Conservation (phyloP, 2,329 filamentous ascomycete species). For the Byssochlamys sp. region DNA sequence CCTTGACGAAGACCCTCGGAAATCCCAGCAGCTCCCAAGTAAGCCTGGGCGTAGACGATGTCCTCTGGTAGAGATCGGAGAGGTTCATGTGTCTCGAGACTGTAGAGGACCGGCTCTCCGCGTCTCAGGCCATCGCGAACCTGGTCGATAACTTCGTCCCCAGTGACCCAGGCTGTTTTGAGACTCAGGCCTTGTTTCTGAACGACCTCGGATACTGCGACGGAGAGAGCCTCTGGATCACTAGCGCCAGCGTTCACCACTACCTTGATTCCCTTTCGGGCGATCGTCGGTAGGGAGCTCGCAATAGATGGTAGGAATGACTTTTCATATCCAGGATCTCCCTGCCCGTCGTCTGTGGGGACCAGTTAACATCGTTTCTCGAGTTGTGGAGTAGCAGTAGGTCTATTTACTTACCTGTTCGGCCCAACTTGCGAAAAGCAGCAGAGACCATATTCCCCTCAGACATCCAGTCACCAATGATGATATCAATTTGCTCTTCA, state of each 20-base stretch:
- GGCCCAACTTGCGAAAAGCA: neutral
- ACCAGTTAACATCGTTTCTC: neutral
- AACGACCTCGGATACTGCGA: neutral
- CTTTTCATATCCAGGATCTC: neutral
- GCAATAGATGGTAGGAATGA: neutral
- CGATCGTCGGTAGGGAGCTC: neutral
- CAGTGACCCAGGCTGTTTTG: neutral
- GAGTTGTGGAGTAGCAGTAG: neutral
- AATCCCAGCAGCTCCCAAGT: slow-evolving; percentile 11
- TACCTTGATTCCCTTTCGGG: neutral
- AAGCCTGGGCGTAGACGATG: neutral
- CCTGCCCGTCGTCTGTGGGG: neutral
- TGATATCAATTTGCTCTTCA: neutral
- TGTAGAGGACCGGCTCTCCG: neutral
- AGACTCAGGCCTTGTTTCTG: neutral
- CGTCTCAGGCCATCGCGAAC: neutral
- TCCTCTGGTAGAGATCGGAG: too few relatives aligned
- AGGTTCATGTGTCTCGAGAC: too few relatives aligned
- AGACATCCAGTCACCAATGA: neutral
- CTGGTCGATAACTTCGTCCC: neutral
- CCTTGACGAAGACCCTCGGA: slow-evolving; percentile 24
- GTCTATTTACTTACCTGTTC: neutral
- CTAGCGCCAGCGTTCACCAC: neutral
- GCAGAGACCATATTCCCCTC: neutral
- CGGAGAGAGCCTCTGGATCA: neutral